Evolutionary conservation across 495 filamentous ascomycete species (phyloP), one percentile per base, ranked within the genome.

Genomic region (Wilcoxina mikolae): DNA sequence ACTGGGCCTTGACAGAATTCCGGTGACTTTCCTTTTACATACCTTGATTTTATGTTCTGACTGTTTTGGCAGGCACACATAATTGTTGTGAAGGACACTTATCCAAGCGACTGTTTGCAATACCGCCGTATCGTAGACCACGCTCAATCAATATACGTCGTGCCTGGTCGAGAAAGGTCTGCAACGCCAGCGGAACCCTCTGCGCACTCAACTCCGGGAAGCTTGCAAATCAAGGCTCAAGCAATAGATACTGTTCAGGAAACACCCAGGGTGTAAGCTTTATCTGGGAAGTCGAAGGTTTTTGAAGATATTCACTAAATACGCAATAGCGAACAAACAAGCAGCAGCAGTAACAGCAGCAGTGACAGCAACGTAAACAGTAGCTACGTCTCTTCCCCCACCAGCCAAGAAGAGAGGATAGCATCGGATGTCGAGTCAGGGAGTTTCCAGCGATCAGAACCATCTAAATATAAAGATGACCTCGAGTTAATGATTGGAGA

Each of bases 71-170:
- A 82, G 79, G 54, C 68, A 5, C 60, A 68, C 4, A 61, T 83
- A 15, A 64, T 68, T 39, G 48, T 90, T 0, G 87, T 95, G 15
- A 84, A 87, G 55, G 85, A 91, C 49, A 68, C 71, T 2, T 98
- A 87, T 61, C 78, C 84, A 3, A 68, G 85, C 0, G 86, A 95
- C 12, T 95, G 88, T 52, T 78, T 91, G 29, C 69, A 71, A 26
- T 82, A 75, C 54, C 68, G 71, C 1, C 64, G 70, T 0, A 55
- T 91, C 0, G 62, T 89, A 2, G 76, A 79, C 55, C 69, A 78
- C 3, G 64, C 68, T 1, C 80, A 86, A 47, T 46, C 53, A 2
- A 73, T 74, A 7, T 94, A 90, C 61, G 69, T 68, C 41, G 70
- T 50, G 1, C 43, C 43, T 20, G 20, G 27, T 11, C n/a, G 43